Percentiles rank a stretch among this genome's conserved stretches.
phyloP scores from a whole-genome alignment of 495 filamentous ascomycete species.

The Aspergillus ellipticus region DNA sequence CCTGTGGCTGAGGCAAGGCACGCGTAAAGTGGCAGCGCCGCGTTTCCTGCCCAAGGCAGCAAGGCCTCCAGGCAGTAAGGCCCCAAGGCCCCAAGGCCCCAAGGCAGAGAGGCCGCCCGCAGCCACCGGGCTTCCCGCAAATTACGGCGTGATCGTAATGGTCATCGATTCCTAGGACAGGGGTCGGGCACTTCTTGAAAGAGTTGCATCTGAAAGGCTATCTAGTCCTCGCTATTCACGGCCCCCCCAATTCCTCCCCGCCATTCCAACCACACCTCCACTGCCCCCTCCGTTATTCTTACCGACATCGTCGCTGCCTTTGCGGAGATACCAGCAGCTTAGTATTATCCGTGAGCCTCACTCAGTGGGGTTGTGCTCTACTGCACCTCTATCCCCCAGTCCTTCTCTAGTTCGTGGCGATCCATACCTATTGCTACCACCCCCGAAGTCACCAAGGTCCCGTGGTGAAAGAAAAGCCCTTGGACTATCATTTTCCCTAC shows the following conservation, averaged over 20 bases:
- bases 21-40: conserved; percentile 41
- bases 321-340: conserved; percentile 6
- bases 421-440: neutral
- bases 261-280: neutral
- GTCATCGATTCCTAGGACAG: neutral
- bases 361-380: conserved; percentile 16
- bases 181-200: neutral
- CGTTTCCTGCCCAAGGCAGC: conserved; percentile 25
- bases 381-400: conserved; percentile 2
- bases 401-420: conserved; percentile 1
- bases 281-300: neutral
- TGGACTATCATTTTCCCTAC: neutral
- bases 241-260: neutral
- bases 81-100: conserved; percentile 2
- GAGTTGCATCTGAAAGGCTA: too few relatives aligned
- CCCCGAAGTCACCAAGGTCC: neutral
- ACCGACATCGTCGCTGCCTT: neutral
- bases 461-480: neutral
- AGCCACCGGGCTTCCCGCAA: neutral
- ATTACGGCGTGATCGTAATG: neutral
- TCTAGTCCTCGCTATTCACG: too few relatives aligned
- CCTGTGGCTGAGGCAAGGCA: conserved; percentile 29
- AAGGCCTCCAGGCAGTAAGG: conserved; percentile 8
- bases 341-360: conserved; percentile 9
- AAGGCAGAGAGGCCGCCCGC: conserved; percentile 5